A percentile compares a stretch with the other conserved stretches of the same genome.
phyloP scores from a whole-genome alignment of 371 early-diverging fungal genomes.

The Actinomortierella wolfii region DNA sequence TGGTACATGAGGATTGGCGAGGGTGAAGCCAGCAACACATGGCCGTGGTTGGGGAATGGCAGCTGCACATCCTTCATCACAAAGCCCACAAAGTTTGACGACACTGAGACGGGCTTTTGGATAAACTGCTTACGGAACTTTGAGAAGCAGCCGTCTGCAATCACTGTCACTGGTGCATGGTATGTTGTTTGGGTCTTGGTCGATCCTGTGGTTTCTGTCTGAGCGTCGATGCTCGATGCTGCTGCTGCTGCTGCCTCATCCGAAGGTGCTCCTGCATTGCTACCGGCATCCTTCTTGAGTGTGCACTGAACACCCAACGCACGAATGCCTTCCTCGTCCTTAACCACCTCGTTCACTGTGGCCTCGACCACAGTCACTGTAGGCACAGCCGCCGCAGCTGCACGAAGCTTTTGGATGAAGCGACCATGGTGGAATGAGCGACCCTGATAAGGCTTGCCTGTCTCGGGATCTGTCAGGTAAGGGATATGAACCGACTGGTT shows the following conservation, averaged over 20 bases:
- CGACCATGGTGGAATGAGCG: constrained; percentile 94
- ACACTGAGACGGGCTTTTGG: constrained; percentile 54
- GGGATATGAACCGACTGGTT: constrained; percentile 64
- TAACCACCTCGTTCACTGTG: constrained; percentile 65
- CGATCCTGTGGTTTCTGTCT: constrained; percentile 6
- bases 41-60: constrained; percentile 88
- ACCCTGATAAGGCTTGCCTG: constrained; percentile 63
- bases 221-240: constrained; percentile 5
- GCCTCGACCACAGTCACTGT: constrained; percentile 79
- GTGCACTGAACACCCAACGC: constrained; percentile 60
- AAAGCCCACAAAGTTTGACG: constrained; percentile 84
- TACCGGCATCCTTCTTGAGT: constrained; percentile 17
- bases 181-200: constrained; percentile 10
- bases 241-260: constrained; percentile 6
- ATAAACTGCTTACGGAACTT: constrained; percentile 87
- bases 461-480: constrained; percentile 54
- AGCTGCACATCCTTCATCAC: constrained; percentile 70
- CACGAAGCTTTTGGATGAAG: constrained; percentile 85
- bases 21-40: constrained; percentile 84
- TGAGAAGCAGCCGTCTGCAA: constrained; percentile 93
- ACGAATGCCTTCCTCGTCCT: constrained; percentile 48
- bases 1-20: constrained; percentile 95
- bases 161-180: constrained; percentile 77
- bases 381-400: constrained; percentile 62
- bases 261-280: too few relatives aligned